Conservation (phyloP, 257 asterid species). For the Vinca minor region DNA sequence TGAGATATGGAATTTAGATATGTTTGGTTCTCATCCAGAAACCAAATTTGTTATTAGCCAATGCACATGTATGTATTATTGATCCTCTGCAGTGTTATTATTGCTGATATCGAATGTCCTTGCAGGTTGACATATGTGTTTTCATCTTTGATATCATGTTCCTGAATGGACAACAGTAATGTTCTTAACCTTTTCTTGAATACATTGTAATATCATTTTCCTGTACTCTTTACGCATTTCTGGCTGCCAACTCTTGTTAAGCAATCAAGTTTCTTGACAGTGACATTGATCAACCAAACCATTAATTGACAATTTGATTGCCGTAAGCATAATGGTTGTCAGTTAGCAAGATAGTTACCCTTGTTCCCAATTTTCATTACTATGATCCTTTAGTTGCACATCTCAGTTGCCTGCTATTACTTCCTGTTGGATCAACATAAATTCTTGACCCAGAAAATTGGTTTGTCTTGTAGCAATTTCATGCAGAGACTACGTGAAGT, state of each 20-base stretch:
- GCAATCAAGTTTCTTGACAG: not conserved
- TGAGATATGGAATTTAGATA: not conserved
- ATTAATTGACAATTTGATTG: not conserved
- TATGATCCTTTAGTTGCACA: not conserved
- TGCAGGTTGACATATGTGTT: conserved; percentile 82
- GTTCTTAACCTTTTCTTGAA: conserved; percentile 21
- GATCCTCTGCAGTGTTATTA: not conserved
- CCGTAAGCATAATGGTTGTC: not conserved
- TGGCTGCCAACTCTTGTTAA: not conserved
- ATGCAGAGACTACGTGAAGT: not conserved
- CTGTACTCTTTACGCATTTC: not conserved
- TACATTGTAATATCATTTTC: conserved; percentile 6
- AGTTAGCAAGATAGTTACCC: not conserved
- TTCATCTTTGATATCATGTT: conserved; percentile 83
- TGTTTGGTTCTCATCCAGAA: not conserved
- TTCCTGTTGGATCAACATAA: not conserved
- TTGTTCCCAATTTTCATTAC: not conserved
- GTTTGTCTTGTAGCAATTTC: not conserved
- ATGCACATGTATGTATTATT: not conserved
- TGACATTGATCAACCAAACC: not conserved
- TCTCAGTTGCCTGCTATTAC: not conserved
- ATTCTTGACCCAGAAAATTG: not conserved
- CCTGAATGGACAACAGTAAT: conserved; percentile 80
- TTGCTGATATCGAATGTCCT: conserved; percentile 24
- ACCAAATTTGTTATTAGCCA: not conserved